Base-by-base conservation (phyloP, 208 protist genomes). In the Wallacemonas rigidus region DNA sequence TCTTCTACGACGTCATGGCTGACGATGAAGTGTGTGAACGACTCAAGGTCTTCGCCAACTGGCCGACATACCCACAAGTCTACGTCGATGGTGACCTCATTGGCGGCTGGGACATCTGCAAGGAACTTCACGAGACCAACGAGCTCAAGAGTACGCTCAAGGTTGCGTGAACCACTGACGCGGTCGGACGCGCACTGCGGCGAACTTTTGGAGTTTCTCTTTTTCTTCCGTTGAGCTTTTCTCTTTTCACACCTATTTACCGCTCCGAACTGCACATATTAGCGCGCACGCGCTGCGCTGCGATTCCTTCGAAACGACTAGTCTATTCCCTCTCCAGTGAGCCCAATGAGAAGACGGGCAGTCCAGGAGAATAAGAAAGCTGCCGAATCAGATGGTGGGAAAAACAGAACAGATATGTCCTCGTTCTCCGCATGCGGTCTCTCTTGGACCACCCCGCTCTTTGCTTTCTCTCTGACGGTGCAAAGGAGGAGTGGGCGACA, bases 61-160 rank as follows among this genome's bases (percentile, higher is more conserved):
- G 94, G 93, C 94, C 94, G 36, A 98, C 96, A 47, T 98, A 88
- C 76, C 96, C 96, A 41, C 96, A 98, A 72, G 85, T 98, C 14
- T 98, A 98, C 79, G 91, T 95, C 1, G 89, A 98, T 75, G 96
- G 96, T 15, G 86, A 98, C 74, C 80, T 98, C 8, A 91, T 98
- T 63, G 96, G 96, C 17, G 96, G 96, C 40, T 91, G 80, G 74
- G 96, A 98, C 75, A 91, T 98, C 57, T 93, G 96, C 71, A 73
- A 70, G 40, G 77, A 98, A 74, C 68, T 98, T 3, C 70, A 93
- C 45, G 91, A 96, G 53, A 76, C 82, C 36, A 91, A 89, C 12
- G 87, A 96, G 58, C 81, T 98, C 5, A 91, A 91, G 81, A 60
- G 72, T 0, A 77, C 81, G 5, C 79, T 95, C 5, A 93, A 92